Conservation (phyloP, 805 yeast genomes). For the Cyberlindnera subsufficiens region DNA sequence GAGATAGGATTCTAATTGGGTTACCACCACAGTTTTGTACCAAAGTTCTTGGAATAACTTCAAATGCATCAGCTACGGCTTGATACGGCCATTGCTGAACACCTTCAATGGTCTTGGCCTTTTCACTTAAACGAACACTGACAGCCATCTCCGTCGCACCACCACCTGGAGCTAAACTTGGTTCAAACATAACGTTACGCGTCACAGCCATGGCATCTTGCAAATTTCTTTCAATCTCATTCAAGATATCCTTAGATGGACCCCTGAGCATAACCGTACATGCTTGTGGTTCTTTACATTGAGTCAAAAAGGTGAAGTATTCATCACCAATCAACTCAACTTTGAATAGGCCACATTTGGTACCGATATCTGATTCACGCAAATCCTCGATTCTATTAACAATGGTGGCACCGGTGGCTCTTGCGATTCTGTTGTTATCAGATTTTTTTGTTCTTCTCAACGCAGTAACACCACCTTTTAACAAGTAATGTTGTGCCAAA, state of each 20-base stretch:
- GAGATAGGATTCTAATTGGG: slow-evolving; percentile 84
- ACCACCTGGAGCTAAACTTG: slow-evolving; percentile 95
- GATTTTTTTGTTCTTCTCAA: slow-evolving; percentile 92
- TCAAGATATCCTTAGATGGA: slow-evolving; percentile 92
- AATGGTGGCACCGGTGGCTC: slow-evolving; percentile 97
- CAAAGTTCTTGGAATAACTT: slow-evolving; percentile 95
- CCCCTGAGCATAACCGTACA: slow-evolving; percentile 93
- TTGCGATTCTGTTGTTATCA: slow-evolving; percentile 92
- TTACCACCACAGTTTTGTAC: slow-evolving; percentile 98
- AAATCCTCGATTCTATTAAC: slow-evolving; percentile 94
- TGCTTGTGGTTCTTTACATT: slow-evolving; percentile 83
- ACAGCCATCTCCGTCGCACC: slow-evolving; percentile 99
- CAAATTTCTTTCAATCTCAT: slow-evolving; percentile 93
- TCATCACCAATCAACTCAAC: slow-evolving; percentile 97
- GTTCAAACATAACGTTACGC: slow-evolving; percentile 90
- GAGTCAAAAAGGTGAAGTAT: slow-evolving; percentile 79
- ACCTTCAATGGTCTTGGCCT: slow-evolving; percentile 89
- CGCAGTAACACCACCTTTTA: slow-evolving; percentile 90
- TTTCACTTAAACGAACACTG: slow-evolving; percentile 78
- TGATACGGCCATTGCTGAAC: slow-evolving; percentile 98
- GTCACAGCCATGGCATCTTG: slow-evolving; percentile 99
- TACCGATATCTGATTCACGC: slow-evolving; percentile 86
- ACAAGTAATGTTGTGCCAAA: slow-evolving; percentile 91
- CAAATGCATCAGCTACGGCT: slow-evolving; percentile 98
- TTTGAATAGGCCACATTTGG: slow-evolving; percentile 82